Evolutionary conservation across 305 asterid genomes (phyloP).

Genomic region (Nicotiana rustica): DNA sequence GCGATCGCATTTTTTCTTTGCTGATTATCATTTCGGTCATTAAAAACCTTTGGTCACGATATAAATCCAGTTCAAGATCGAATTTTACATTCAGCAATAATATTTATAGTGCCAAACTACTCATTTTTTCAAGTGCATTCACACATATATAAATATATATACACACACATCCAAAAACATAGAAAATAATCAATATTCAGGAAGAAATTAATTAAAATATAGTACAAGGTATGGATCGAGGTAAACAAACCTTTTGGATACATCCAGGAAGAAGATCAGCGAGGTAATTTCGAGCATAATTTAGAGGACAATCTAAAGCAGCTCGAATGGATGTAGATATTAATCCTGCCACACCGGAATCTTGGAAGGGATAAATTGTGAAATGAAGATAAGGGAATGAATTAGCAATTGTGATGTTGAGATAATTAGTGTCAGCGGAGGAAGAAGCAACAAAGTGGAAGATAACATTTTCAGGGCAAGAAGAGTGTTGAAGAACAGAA

Average conservation of each 20-base stretch:
- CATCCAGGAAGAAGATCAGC: slow-evolving; percentile 70
- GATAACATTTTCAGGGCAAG: slow-evolving; percentile 81
- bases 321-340: slow-evolving; percentile 86
- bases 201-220: not conserved
- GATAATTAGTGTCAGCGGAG: slow-evolving; percentile 41
- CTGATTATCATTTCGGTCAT: no score
- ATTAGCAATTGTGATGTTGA: slow-evolving; percentile 50
- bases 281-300: slow-evolving; percentile 90
- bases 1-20: not conserved
- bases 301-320: slow-evolving; percentile 87
- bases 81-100: not conserved
- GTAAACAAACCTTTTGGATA: slow-evolving; percentile 46
- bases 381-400: slow-evolving; percentile 78
- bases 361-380: slow-evolving; percentile 66
- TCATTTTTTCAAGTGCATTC: not conserved
- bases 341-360: slow-evolving; percentile 63
- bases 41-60: not conserved
- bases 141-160: no score
- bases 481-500: slow-evolving; percentile 84
- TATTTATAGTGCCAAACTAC: not conserved
- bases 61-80: not conserved
- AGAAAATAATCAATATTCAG: not conserved
- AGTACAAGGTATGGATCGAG: not conserved
- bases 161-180: not conserved
- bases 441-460: slow-evolving; percentile 73